Conservation (phyloP, 805 yeast genomes). For the Metschnikowia borealis region DNA sequence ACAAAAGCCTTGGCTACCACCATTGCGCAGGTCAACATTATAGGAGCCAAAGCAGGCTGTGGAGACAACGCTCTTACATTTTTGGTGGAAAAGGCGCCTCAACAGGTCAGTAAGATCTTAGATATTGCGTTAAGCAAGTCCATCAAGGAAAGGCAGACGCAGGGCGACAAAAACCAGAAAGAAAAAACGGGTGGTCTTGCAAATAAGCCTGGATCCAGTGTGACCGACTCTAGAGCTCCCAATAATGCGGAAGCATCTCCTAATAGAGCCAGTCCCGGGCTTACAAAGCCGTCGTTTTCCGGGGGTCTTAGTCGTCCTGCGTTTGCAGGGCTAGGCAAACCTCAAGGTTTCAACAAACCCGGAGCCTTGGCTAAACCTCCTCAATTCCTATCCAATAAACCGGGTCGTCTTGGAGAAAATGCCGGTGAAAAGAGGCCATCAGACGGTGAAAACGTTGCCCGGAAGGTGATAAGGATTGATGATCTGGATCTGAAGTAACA, state of each 20-base stretch:
- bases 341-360: constrained; percentile 29
- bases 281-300: constrained; percentile 24
- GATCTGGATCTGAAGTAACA: background rate
- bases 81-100: constrained; percentile 75
- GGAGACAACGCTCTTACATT: constrained; percentile 75
- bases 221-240: background rate
- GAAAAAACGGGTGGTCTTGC: background rate
- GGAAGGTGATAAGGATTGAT: constrained; percentile 9
- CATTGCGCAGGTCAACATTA: constrained; percentile 82
- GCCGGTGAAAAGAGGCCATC: constrained; percentile 9
- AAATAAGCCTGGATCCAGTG: background rate
- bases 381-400: constrained; percentile 35
- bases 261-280: constrained; percentile 1
- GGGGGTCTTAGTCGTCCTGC: constrained; percentile 26
- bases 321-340: constrained; percentile 21
- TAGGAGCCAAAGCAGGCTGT: constrained; percentile 80
- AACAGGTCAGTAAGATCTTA: constrained; percentile 70
- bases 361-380: constrained; percentile 34
- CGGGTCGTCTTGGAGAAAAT: constrained; percentile 11
- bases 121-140: constrained; percentile 81
- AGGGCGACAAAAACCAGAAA: background rate
- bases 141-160: constrained; percentile 42
- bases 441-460: constrained; percentile 8
- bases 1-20: constrained; percentile 93
- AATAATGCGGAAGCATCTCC: background rate